phyloP scores from a whole-genome alignment of 2,329 filamentous ascomycete genomes.

The Sporothrix pseudoabietina region DNA sequence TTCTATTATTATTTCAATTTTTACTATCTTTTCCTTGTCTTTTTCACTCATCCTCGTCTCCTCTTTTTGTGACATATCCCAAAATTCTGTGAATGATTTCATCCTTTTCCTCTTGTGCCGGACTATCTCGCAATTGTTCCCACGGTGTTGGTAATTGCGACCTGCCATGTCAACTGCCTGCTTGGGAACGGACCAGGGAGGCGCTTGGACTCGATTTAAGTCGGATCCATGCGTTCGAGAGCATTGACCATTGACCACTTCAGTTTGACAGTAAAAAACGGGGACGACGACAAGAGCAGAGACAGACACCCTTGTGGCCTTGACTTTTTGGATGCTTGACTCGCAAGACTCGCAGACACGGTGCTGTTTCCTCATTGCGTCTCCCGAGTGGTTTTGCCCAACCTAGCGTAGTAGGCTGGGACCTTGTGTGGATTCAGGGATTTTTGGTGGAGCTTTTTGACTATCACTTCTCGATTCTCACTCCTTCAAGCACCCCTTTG shows the following conservation, averaged over 20 bases:
- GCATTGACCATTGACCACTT: not conserved
- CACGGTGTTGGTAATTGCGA: constrained; percentile 23
- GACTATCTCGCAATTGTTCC: constrained; percentile 7
- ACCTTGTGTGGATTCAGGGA: not conserved
- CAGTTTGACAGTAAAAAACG: not conserved
- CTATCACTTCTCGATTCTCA: not conserved
- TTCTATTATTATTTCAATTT: too few species aligned
- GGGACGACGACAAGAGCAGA: not conserved
- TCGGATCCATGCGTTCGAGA: not conserved
- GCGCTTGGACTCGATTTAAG: not conserved
- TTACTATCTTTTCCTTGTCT: not conserved
- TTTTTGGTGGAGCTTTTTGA: not conserved
- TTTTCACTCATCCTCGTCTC: not conserved
- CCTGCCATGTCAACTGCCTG: constrained; percentile 9
- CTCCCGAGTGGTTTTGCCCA: not conserved
- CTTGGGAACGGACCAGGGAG: constrained; percentile 10
- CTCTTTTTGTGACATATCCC: constrained; percentile 19
- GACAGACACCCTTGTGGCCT: constrained; percentile 3
- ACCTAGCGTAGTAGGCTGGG: too few species aligned
- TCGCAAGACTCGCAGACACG: not conserved
- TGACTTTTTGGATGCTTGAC: not conserved
- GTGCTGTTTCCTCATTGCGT: not conserved
- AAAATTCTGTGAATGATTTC: not conserved
- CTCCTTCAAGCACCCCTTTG: not conserved
- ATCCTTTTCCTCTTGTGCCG: not conserved